Evolutionary conservation across 2,329 filamentous ascomycete genomes (phyloP), one percentile per base, ranked within the genome.

Genomic region (Fusarium continuum): DNA sequence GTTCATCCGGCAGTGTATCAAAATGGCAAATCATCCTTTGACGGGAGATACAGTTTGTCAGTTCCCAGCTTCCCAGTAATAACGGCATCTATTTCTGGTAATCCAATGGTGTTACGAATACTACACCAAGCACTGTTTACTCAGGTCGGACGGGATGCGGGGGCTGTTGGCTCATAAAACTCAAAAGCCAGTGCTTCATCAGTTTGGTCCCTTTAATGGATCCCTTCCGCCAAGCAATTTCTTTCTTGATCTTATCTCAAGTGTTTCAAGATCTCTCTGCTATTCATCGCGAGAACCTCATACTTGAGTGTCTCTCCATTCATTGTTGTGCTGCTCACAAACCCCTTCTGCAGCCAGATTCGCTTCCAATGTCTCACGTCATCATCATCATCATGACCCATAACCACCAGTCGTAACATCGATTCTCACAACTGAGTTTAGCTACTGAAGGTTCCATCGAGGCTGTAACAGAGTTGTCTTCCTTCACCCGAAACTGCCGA

Each of bases 141-240:
- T n/a, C n/a, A 48, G 44, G 35, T 58, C 51, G 6, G 16, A 58
- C 53, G 28, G 23, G 25, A 47, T 58, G 55, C 43, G 53, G 55
- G 55, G 55, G 17, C 25, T 5, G 16, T 46, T 31, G 29, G 17
- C 16, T 14, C 44, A n/a, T 26, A 13, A 28, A 39, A 38, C 28
- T 45, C 14, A 25, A 44, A 8, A 43, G 17, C 39, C 22, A 31
- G 43, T 19, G 46, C 35, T 28, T 28, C 17, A 58, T 16, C 23
- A 31, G 23, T 38, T 28, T 39, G 55, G 34, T 58, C 53, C 44
- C 53, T 58, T 39, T 26, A 22, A 43, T 31, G 44, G 55, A 52
- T 58, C 53, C 17, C n/a, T n/a, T 31, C 5, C 7, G 44, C 55
- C 55, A 58, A 58, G 53, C 31, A 58, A 29, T 56, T 35, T 56